phyloP scores from a whole-genome alignment of 2,329 filamentous ascomycete species.

The Grosmannia penicillata region DNA sequence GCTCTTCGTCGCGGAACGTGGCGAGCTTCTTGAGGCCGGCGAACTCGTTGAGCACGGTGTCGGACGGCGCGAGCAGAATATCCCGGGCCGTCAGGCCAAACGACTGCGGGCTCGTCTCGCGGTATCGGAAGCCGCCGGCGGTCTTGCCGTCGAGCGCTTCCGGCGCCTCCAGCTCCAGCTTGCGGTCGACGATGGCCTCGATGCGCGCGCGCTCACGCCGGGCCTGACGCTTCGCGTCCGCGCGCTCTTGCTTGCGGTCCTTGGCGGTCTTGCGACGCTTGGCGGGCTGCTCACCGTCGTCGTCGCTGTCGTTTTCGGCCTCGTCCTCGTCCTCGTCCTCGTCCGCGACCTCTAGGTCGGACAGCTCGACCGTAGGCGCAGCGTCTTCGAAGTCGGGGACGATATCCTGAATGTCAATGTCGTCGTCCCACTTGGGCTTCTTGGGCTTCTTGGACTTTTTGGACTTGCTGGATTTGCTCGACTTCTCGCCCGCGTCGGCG shows the following conservation, averaged over 20 bases:
- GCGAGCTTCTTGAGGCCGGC: constrained; percentile 92
- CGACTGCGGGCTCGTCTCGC: constrained; percentile 77
- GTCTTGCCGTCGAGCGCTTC: constrained; percentile 30
- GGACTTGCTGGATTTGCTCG: constrained; percentile 36
- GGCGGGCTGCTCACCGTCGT: constrained; percentile 17
- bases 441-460: constrained; percentile 52
- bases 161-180: constrained; percentile 58
- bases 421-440: constrained; percentile 90
- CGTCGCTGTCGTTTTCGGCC: constrained; percentile 16
- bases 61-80: constrained; percentile 76
- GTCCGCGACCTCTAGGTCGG: constrained; percentile 30
- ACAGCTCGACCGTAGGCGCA: constrained; percentile 36
- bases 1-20: constrained; percentile 71
- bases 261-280: constrained; percentile 47
- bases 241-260: constrained; percentile 43
- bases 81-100: constrained; percentile 84
- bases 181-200: constrained; percentile 72
- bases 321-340: constrained; percentile 19
- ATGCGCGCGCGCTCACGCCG: constrained; percentile 71
- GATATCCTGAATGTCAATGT: constrained; percentile 92
- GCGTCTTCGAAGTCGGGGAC: constrained; percentile 72
- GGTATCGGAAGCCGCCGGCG: constrained; percentile 59
- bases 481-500: constrained; percentile 24
- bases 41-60: constrained; percentile 75
- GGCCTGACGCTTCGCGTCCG: constrained; percentile 51